Conservation (phyloP, 768 basidiomycete species). For the Tulasnella sp. region DNA sequence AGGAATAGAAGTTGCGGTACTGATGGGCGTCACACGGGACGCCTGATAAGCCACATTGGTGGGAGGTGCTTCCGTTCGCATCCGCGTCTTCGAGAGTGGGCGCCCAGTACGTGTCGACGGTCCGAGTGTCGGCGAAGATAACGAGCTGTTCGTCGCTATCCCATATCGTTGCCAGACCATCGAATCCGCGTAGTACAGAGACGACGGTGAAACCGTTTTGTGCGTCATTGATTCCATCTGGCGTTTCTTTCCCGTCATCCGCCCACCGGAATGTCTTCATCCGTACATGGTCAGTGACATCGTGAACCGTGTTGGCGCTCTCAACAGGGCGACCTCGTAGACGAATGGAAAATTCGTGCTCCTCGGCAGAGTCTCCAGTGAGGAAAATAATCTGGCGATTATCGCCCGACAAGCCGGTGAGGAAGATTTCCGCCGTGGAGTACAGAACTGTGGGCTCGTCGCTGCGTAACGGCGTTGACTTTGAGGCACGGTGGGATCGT, state of each 20-base stretch:
- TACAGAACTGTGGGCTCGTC: constrained; percentile 34
- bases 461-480: not conserved
- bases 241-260: too few relatives aligned
- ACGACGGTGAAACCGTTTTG: constrained; percentile 33
- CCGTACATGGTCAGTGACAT: too few relatives aligned
- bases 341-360: constrained; percentile 41
- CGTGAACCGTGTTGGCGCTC: not conserved
- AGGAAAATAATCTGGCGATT: constrained; percentile 40
- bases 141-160: constrained; percentile 57
- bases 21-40: constrained; percentile 23
- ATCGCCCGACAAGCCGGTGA: constrained; percentile 48
- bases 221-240: constrained; percentile 15
- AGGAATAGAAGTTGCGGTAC: constrained; percentile 47
- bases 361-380: constrained; percentile 42
- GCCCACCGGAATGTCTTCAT: too few relatives aligned
- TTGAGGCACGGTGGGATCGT: not conserved
- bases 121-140: constrained; percentile 51
- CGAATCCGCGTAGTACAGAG: constrained; percentile 42
- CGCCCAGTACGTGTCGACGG: constrained; percentile 63
- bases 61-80: constrained; percentile 3
- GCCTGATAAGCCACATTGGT: not conserved
- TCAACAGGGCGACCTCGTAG: constrained; percentile 29
- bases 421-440: constrained; percentile 64
- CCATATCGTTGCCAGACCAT: constrained; percentile 48
- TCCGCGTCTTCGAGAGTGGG: constrained; percentile 40